These are phyloP conservation scores for Triticum timopheevii DNA, from an alignment of 176 grass and related monocot genomes.

Conservation along the genomic window DNA sequence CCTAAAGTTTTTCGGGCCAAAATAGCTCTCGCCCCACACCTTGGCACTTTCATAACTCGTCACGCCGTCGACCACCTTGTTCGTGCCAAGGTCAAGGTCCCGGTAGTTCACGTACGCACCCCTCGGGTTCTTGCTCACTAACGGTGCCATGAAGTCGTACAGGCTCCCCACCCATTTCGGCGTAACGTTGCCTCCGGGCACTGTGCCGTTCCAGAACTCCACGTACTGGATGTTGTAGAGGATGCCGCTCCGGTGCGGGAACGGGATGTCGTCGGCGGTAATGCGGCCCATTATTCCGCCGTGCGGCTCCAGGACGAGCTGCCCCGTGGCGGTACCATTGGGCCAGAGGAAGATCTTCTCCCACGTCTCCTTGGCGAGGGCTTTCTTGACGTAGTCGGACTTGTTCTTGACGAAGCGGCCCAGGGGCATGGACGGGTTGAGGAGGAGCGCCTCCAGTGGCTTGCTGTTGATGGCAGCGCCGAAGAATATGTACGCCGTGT, in stretches of 20 bases:
- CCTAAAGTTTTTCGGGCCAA: not conserved
- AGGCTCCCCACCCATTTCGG: not conserved
- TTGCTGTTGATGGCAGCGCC: not conserved
- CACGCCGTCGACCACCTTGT: not conserved
- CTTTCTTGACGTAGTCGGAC: not conserved
- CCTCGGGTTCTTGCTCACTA: not conserved
- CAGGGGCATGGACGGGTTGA: not conserved
- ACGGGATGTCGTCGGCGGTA: not conserved
- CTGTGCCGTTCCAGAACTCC: not conserved
- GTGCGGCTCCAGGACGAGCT: not conserved
- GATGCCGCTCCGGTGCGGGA: not conserved
- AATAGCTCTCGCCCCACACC: not conserved
- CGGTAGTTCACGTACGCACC: not conserved
- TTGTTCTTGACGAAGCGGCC: not conserved
- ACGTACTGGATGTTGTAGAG: slow-evolving; percentile 20
- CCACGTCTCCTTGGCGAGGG: not conserved
- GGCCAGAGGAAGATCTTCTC: not conserved
- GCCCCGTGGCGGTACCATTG: not conserved
- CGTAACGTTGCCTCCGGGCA: not conserved
- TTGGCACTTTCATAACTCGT: not conserved
- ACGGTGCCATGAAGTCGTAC: not conserved
- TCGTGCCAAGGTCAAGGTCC: not conserved
- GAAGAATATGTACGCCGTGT: not conserved
- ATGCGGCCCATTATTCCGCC: not conserved
- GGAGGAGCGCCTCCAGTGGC: not conserved